Evolutionary conservation across 805 yeast species (phyloP), one percentile per base, ranked within the genome.

Genomic region (Cyberlindnera saturnus): DNA sequence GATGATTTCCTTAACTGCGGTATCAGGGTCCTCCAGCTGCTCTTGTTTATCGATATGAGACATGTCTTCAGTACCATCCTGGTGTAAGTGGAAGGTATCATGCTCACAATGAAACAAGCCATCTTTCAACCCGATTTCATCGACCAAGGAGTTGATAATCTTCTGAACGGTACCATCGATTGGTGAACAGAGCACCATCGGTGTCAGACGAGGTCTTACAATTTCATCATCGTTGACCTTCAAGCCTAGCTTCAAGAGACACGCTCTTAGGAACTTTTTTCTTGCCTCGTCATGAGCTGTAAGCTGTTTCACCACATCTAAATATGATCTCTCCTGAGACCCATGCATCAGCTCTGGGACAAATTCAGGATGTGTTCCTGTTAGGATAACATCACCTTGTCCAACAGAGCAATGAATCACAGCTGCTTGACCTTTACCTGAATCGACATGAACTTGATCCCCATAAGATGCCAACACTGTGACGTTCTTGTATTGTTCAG

Each of bases 341-440:
- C 65, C 66, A 16, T 63, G 63, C 47, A 74, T 64, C 49, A 81
- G 53, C 14, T 74, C 65, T 14, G 88, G 82, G 3, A 79, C 69
- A 57, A 81, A 89, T 62, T 93, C 99, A 0, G 96, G 96, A 63
- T 93, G 99, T 0, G 87, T 75, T 0, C 98, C 98, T 13, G 84
- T 71, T 11, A 93, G 70, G 9, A 93, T 63, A 0, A 82, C 96
- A 32, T 65, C 66, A 3, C 99, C 99, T 32, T 74, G 66, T 2
- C 95, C 96, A 3, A 79, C 76, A 9, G 69, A 66, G 52, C 87
- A 77, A 45, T 73, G 63, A 4, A 93, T 76, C 0, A 78, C 85
- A 0, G 97, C 96, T 0, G 96, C 96, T 13, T 53, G 48, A n/a
- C 23, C 55, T 4, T 60, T 56, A 5, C 62, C 63, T 3, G 64